Base-by-base conservation (phyloP, 169 alveolate genomes). In the Babesia sp. region DNA sequence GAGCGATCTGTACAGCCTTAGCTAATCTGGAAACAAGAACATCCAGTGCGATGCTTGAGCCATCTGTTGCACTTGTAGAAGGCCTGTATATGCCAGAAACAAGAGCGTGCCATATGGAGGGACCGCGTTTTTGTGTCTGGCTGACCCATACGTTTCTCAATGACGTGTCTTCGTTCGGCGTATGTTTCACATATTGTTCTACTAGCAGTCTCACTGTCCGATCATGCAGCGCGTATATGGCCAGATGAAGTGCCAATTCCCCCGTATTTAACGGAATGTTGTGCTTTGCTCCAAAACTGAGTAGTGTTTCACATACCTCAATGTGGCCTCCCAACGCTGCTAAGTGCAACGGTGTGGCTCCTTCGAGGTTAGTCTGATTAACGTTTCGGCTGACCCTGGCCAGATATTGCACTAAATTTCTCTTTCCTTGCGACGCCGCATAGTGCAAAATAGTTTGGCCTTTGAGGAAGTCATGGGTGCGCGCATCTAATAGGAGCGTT, bases 311-410 rank as follows among this genome's bases (percentile, higher is more conserved):
- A 11, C 91, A 95, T 5, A 93, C 92, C 50, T 85, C 95, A 20
- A 48, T 31, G 36, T 93, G 93, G 24, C 96, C 97, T 33, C 80
- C 87, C 14, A 88, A 46, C 18, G 94, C 75, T 16, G 97, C 97
- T 70, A 93, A 57, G 61, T 93, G 97, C 24, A 93, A 75, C 34
- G 97, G 94, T 24, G 92, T 90, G n/a, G 95, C 95, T 8, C 93
- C 92, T 68, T 93, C 97, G 22, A 51, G 85, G 70, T 93, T 93
- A 44, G 81, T 60, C 34, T 74, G 66, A 60, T 69, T 84, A 20
- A 91, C 92, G 26, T 74, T 85, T 3, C 89, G 64, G 11, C 96
- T 96, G 46, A 90, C 75, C 48, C 86, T 87, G 41, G 92, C 59
- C 58, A 93, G 80, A 54, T 91, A 93, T 60, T 90, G 73, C n/a